Base-by-base conservation (phyloP, 179 eudicot species). In the Dionaea muscipula region DNA sequence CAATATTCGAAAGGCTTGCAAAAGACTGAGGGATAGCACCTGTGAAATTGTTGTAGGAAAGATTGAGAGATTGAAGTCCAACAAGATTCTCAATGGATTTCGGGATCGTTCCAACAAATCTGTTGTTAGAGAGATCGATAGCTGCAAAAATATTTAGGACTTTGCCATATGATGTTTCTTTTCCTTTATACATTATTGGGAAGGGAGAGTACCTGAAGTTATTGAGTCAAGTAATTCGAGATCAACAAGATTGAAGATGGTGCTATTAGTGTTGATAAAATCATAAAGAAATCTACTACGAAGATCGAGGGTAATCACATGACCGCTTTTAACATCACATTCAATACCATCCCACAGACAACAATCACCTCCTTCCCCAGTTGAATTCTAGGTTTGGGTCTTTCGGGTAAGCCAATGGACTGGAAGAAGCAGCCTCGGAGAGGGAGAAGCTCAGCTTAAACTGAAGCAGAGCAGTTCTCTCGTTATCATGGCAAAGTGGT, bases 71-170 rank as follows among this genome's bases (percentile, higher is more conserved):
- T 24, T 59, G 51, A 27, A 75, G 74, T 19, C 56, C 68, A 5
- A 11, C 27, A 9, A 75, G 76, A 35, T 53, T 21, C 17, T 69
- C 72, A 1, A 75, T 21, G 0, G 56, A 48, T 4, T 56, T 47
- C 3, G 74, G 71, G 17, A 75, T 75, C 0, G 22, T 35, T 16
- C 81, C 78, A 25, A 52, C 22, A 14, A 79, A 63, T 4, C 49
- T 65, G 25, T 79, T 79, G 53, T 49, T 54, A 22, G 74, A 79
- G 18, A 79, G 41, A 68, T 72, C 81, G 17, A 76, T 31, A 0
- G 55, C 61, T 23, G 17, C 0, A 2, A 39, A 39, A 15, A 20
- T 47, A 20, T 21, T 47, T 12, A 20, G 26, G 26, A 47, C 8
- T 7, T 16, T 14, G 0, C 2, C 17, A 19, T 43, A 43, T 43